These are phyloP conservation scores for Aspergillus sp. DNA, from an alignment of 2,329 filamentous ascomycete genomes.

Conservation along the genomic window DNA sequence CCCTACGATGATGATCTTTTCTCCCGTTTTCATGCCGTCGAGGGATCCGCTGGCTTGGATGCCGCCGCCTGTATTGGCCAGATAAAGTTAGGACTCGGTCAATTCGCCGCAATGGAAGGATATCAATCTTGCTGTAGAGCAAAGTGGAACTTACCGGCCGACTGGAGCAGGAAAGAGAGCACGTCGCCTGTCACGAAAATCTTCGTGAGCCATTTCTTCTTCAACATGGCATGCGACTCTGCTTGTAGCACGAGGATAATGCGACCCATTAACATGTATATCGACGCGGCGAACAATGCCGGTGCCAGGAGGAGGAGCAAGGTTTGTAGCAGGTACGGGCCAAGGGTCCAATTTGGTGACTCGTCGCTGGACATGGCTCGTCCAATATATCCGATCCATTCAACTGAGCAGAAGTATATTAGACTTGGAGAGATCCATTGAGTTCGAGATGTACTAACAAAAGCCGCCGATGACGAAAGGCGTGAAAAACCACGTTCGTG, in stretches of 20 bases:
- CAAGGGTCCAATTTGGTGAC: conserved; percentile 8
- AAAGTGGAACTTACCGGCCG: conserved; percentile 20
- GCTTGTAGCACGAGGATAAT: conserved; percentile 34
- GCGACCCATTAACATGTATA: conserved; percentile 43
- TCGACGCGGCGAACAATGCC: conserved; percentile 40
- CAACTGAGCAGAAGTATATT: conserved; percentile 37
- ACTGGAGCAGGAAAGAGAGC: conserved; percentile 33
- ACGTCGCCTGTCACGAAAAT: conserved; percentile 37
- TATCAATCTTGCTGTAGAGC: background rate
- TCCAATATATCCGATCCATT: conserved; percentile 37
- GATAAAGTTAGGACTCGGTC: background rate
- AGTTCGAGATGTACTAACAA: conserved; percentile 12
- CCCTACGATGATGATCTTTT: conserved; percentile 53
- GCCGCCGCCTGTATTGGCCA: conserved; percentile 12
- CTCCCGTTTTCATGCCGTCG: conserved; percentile 13
- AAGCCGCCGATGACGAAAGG: conserved; percentile 43
- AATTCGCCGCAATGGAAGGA: background rate
- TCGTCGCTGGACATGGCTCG: conserved; percentile 16
- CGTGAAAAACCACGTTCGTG: conserved; percentile 23
- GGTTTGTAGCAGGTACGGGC: conserved; percentile 36
- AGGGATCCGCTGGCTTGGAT: conserved; percentile 12
- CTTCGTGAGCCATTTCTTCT: conserved; percentile 38
- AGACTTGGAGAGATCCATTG: background rate
- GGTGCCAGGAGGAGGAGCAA: conserved; percentile 40
- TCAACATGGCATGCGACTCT: conserved; percentile 33